phyloP scores from a whole-genome alignment of 768 basidiomycete species.

The Xanthoconium purpureum region DNA sequence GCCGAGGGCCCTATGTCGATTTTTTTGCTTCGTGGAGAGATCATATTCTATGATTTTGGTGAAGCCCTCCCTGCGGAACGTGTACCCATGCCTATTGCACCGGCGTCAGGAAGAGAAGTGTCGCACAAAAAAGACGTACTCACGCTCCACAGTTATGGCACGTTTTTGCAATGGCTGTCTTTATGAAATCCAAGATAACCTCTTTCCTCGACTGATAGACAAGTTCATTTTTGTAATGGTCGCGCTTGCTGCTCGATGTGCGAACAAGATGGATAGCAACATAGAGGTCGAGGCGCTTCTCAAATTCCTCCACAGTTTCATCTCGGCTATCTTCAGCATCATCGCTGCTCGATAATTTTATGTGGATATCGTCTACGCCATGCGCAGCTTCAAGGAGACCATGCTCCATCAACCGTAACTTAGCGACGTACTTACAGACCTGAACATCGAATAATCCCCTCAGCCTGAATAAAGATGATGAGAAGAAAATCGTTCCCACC shows the following conservation, averaged over 20 bases:
- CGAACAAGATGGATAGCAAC: conserved; percentile 49
- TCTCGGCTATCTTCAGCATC: conserved; percentile 42
- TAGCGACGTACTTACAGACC: conserved; percentile 82
- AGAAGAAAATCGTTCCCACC: conserved; percentile 42
- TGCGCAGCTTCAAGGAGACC: conserved; percentile 84
- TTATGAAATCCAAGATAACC: conserved; percentile 78
- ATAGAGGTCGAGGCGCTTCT: conserved; percentile 60
- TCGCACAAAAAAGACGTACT: conserved; percentile 27
- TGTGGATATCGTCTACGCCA: conserved; percentile 65
- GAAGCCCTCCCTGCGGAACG: conserved; percentile 90
- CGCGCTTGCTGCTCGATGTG: conserved; percentile 58
- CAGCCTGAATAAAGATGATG: conserved; percentile 4
- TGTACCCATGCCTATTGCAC: conserved; percentile 64
- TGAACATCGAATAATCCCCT: conserved; percentile 30
- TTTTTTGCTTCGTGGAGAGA: conserved; percentile 76
- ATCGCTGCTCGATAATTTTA: conserved; percentile 34
- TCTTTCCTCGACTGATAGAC: conserved; percentile 87
- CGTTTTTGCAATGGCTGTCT: conserved; percentile 59
- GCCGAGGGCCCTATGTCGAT: conserved; percentile 45
- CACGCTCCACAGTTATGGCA: conserved; percentile 88
- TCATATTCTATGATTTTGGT: conserved; percentile 96
- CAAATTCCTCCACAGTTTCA: conserved; percentile 62
- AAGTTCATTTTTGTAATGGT: conserved; percentile 83
- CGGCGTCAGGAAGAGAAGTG: conserved; percentile 5
- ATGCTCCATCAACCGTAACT: conserved; percentile 83